Percentiles rank a stretch among this genome's conserved stretches.
Conservation (phyloP, 2,329 filamentous ascomycete species). For the Talaromyces amestolkiae region DNA sequence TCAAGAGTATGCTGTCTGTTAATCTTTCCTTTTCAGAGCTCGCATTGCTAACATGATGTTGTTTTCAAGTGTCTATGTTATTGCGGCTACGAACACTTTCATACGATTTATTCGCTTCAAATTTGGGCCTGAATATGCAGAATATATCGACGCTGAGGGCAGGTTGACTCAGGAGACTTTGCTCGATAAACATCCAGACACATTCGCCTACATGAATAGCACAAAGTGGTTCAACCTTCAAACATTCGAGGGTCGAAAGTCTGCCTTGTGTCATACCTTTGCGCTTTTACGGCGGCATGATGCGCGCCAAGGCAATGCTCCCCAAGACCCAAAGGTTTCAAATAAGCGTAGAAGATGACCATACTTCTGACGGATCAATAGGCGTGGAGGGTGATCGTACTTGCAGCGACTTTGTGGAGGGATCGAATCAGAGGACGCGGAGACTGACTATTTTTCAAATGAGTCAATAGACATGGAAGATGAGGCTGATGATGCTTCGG, state of each 20-base stretch:
- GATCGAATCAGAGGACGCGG: too few species aligned
- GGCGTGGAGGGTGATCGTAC: too few species aligned
- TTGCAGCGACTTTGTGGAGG: too few species aligned
- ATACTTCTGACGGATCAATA: background rate
- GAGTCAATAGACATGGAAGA: background rate
- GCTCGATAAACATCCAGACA: background rate
- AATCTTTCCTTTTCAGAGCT: too few species aligned
- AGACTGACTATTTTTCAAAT: background rate
- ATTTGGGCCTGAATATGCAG: background rate
- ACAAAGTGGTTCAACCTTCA: background rate
- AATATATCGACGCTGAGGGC: background rate
- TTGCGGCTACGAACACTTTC: background rate
- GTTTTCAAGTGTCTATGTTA: background rate
- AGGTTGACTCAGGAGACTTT: background rate
- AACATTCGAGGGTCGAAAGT: background rate
- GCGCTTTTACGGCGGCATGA: background rate
- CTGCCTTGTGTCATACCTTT: background rate
- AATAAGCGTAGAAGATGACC: background rate
- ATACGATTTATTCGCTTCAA: background rate
- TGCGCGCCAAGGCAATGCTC: background rate
- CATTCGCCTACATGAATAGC: background rate
- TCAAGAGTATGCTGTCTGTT: too few species aligned
- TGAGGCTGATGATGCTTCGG: background rate
- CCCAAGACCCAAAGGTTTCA: background rate
- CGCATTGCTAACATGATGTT: background rate